Base-by-base conservation (phyloP, 768 basidiomycete species). In the Glaciozyma antarctica region DNA sequence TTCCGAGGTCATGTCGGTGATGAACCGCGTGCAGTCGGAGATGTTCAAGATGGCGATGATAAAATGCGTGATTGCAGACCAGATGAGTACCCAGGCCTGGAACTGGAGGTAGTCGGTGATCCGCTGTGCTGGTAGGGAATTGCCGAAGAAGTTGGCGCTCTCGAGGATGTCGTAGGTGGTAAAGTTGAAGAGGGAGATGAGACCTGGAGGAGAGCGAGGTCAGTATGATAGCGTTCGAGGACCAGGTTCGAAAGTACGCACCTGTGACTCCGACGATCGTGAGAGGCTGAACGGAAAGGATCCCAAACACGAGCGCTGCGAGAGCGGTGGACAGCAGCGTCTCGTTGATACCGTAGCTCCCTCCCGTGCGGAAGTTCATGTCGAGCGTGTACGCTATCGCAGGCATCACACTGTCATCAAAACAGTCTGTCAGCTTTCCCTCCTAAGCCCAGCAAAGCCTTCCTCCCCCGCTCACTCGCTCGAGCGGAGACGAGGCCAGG, bases 241-340 rank as follows among this genome's bases (percentile, higher is more conserved):
- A 16, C 52, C 6, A 6, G 17, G 5, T 12, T 16, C 8, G 9
- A 53, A 24, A 9, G 13, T n/a, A 24, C 22, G 26, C 10, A n/a
- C 7, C 66, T 38, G 89, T 94, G 2, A 94, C 91, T 8, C 93
- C 93, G 3, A 88, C 88, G 52, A 95, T 91, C 52, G 88, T 88
- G 4, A 95, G 80, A 0, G 93, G 93, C 74, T 97, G 93, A 19
- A 87, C 90, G 4, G 89, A 88, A 61, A 95, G 83, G 48, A 91
- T 77, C 0, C 90, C 87, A 71, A 93, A 92, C 24, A 90, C 79
- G 73, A 89, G 87, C 0, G 91, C 88, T 1, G 90, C 87, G 84
- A 94, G 87, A 77, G 92, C 93, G 0, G 88, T 87, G 3, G 86
- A 83, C 12, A 88, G 71, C 0, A 94, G 78, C 9, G 91, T 88